Evolutionary conservation across 1,284 basidiomycete genomes (phyloP), one percentile per base, ranked within the genome.

Genomic region (Naganishia liquefaciens): DNA sequence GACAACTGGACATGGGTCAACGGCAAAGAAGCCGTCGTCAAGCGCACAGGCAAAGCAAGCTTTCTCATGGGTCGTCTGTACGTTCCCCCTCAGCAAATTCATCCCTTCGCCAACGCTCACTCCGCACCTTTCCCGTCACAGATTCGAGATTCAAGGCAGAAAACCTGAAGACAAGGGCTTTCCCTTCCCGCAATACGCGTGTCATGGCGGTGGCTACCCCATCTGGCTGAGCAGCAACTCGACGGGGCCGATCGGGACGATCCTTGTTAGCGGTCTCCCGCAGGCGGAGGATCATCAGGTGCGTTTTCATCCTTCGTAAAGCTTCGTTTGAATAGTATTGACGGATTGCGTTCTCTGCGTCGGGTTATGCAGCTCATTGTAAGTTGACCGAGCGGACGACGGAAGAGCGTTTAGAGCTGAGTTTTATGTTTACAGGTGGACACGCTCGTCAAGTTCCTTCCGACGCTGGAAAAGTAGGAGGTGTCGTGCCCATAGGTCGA

Each of bases 201-300:
- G 73, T 37, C 75, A 77, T 53, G 79, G 79, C 4, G 79, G 79
- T 15, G 76, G 74, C 69, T 78, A 75, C 70, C 78, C 77, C 2
- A 70, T 80, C 61, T 78, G 74, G 73, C 69, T 80, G 47, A 70
- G 68, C 33, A 70, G 68, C 46, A 66, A 67, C 62, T 68, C 68
- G 21, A 69, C 70, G 0, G 71, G 70, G 7, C 77, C 79, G 13
- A 70, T 79, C 28, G 79, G 76, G 9, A 75, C 72, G 37, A 77
- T 80, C 39, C 70, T 77, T 49, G 79, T 80, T 7, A 77, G 76
- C n/a, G 79, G 79, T 7, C 70, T 79, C 46, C 73, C 74, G 5
- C 77, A 79, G 63, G 70, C 74, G 27, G 72, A 75, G 54, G 78
- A 79, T 64, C 79, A 79, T 66, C 77, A 79, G 72, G 71, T 75